phyloP scores from a whole-genome alignment of 1,139 yeast genomes.

The Taphrina communis region DNA sequence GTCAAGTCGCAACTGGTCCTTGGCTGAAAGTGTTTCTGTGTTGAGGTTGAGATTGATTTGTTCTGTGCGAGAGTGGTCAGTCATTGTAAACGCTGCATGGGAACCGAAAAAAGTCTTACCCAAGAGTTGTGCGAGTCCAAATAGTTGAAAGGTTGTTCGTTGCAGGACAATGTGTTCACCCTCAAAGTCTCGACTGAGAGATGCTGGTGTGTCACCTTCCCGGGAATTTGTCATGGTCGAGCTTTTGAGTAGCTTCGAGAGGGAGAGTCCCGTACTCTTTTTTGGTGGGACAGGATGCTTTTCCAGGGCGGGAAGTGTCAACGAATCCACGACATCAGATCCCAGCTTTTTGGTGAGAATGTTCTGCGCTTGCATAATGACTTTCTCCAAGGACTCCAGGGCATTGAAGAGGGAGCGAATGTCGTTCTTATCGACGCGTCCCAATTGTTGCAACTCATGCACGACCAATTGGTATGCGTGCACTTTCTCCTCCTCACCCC shows the following conservation, averaged over 20 bases:
- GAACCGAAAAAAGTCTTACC: not conserved
- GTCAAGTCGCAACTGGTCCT: slow-evolving; percentile 31
- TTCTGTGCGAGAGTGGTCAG: not conserved
- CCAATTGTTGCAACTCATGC: slow-evolving; percentile 23
- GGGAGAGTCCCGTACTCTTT: slow-evolving; percentile 15
- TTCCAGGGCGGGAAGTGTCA: slow-evolving; percentile 2
- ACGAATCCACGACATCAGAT: slow-evolving; percentile 16
- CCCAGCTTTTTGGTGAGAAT: slow-evolving; percentile 21
- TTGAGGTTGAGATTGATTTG: slow-evolving; percentile 26
- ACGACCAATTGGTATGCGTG: slow-evolving; percentile 35
- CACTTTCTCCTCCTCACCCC: slow-evolving; percentile 42
- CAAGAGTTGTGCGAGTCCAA: slow-evolving; percentile 21
- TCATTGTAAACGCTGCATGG: too few species aligned
- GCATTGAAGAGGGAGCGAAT: slow-evolving; percentile 7
- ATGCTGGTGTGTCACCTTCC: slow-evolving; percentile 2
- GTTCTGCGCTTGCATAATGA: slow-evolving; percentile 15
- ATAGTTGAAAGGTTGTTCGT: slow-evolving; percentile 4
- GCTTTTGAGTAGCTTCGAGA: slow-evolving; percentile 17
- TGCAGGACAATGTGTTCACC: slow-evolving; percentile 7
- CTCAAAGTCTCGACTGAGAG: slow-evolving; percentile 10
- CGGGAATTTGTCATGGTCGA: not conserved
- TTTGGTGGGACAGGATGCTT: slow-evolving; percentile 9
- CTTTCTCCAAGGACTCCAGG: slow-evolving; percentile 18
- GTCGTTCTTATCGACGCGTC: slow-evolving; percentile 34
- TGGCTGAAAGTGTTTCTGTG: slow-evolving; percentile 19